Evolutionary conservation across 306 rosid species (phyloP), one percentile per base, ranked within the genome.

Genomic region (Castanea mollissima): DNA sequence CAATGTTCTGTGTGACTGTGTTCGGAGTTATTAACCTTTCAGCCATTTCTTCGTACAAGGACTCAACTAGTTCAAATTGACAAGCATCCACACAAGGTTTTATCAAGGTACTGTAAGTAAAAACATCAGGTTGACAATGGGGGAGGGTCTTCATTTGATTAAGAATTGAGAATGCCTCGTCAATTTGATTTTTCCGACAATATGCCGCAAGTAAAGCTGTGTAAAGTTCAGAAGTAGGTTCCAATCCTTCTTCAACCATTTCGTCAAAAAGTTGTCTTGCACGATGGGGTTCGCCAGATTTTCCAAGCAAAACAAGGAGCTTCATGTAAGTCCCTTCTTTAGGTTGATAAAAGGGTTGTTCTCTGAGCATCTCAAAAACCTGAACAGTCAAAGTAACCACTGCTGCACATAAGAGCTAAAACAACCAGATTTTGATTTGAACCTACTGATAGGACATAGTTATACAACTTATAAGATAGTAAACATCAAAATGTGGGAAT

Each of bases 311-410:
- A 78, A 92, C 92, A 78, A 96, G 79, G 71, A 96, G 96, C 74
- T 89, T 96, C 92, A 96, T 89, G 87, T 91, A 96, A 77, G 98
- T 90, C 85, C 99, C 99, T 83, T 96, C 98, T 87, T 86, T 96
- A 38, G 98, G 99, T 75, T 86, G 85, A 83, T 96, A 96, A 80
- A 91, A 96, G 5, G 98, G 80, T 76, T 96, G 99, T 56, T 90
- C 92, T 60, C 88, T 88, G 15, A 96, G 99, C 97, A 96, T 96
- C 70, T 93, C 96, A 85, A 93, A 93, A 31, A 90, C 89, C 99
- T 96, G 85, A 73, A 80, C 32, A 73, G 23, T 60, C 63, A 73
- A 79, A 73, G 60, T 2, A 58, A 75, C 21, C 73, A 80, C 32
- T 29, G 29, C 46, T 52, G 71, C 76, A 77, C 62, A 54, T 35